A percentile compares a stretch with the other conserved stretches of the same genome.
phyloP scores from a whole-genome alignment of 768 basidiomycete genomes.

The Boletellus sp. region DNA sequence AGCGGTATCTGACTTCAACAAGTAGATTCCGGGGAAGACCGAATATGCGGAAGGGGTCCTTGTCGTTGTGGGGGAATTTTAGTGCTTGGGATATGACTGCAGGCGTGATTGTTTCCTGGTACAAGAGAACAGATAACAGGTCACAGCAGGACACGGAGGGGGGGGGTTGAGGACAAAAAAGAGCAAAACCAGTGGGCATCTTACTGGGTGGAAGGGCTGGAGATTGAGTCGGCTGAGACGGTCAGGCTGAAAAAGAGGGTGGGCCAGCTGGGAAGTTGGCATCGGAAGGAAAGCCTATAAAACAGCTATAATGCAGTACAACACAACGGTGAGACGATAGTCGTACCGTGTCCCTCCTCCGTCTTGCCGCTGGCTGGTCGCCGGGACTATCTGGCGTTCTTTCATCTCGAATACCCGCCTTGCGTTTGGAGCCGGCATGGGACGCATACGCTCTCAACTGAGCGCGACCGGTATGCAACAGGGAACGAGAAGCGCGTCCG shows the following conservation, averaged over 20 bases:
- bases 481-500: constrained; percentile 10
- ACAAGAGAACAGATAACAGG: neutral
- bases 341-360: constrained; percentile 24
- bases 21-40: constrained; percentile 69
- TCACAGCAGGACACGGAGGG: too few species aligned
- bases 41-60: constrained; percentile 56
- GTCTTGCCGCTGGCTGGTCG: constrained; percentile 21
- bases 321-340: neutral
- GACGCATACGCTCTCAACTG: constrained; percentile 20
- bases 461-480: neutral
- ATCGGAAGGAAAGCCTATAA: constrained; percentile 44
- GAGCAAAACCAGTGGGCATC: constrained; percentile 8
- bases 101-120: constrained; percentile 31
- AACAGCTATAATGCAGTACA: neutral
- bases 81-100: constrained; percentile 44
- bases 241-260: constrained; percentile 41
- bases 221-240: constrained; percentile 33
- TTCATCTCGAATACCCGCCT: constrained; percentile 10
- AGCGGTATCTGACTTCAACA: constrained; percentile 58
- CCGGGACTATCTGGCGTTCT: constrained; percentile 10
- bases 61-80: constrained; percentile 42
- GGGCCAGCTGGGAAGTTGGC: constrained; percentile 35
- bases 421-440: constrained; percentile 20
- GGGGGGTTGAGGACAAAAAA: neutral
- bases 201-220: constrained; percentile 43